Evolutionary conservation across 1,284 basidiomycete genomes (phyloP), one percentile per base, ranked within the genome.

Genomic region (Coniferiporia weirii): DNA sequence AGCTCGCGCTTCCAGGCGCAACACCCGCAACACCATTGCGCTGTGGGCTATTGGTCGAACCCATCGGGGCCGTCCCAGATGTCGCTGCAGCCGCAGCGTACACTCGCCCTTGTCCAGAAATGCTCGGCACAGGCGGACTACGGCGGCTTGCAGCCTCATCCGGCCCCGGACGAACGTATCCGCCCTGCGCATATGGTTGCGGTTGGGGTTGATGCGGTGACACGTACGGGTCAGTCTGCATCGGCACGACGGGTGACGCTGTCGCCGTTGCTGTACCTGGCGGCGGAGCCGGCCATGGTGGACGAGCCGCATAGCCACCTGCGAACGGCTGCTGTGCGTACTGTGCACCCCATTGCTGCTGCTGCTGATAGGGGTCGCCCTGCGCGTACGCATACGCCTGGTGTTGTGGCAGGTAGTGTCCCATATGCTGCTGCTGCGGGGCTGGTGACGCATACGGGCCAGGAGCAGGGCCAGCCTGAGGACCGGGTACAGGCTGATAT

Each of bases 51-150:
- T 40, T 20, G 35, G 45, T 40, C 57, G 51, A 12, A 22, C 27
- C 27, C 27, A 27, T 27, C 5, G 27, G 27, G 27, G 27, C 27
- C 27, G 27, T 2, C 27, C 27, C 27, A 27, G 27, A 27, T 5
- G 27, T 27, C 27, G 27, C 27, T 27, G 27, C 27, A 27, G 27
- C 27, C 5, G 19, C 45, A 48, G 8, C 43, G 35, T 38, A 53
- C n/a, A 15, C 52, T 13, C 59, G 19, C 12, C 43, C 52, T 40
- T 57, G 56, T 15, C 55, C 45, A 8, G 57, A 62, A n/a, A 62
- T 62, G 44, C 57, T 54, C 27, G 61, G 61, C 15, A 52, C 56
- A 27, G 61, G 61, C 43, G 61, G 56, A 22, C 57, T 59, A 27
- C 61, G 52, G 35, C 52, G 48, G 46, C 56, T 46, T 9, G 52